A percentile compares a stretch with the other conserved stretches of the same genome.
Evolutionary conservation across 2,329 filamentous ascomycete genomes (phyloP).

Genomic region (Canariomyces notabilis): DNA sequence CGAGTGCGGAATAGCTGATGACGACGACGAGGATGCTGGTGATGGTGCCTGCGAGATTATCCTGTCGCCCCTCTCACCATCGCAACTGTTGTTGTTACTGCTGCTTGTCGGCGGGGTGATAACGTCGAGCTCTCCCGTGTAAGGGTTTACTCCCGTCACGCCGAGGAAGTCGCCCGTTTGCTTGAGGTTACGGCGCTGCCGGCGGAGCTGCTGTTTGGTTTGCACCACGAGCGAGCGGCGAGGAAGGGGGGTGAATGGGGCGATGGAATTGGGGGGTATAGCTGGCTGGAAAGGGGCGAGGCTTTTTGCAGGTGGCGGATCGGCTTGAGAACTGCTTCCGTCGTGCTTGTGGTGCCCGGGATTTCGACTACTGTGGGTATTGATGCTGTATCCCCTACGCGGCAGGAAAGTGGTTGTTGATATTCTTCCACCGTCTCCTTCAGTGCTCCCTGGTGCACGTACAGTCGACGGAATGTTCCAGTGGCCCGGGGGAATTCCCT

Average conservation of each 20-base stretch:
- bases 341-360: too few species aligned
- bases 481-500: conserved; percentile 8
- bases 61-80: background rate
- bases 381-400: too few species aligned
- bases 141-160: conserved; percentile 54
- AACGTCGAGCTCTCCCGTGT: conserved; percentile 49
- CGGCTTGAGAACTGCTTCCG: too few species aligned
- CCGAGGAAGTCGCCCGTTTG: conserved; percentile 55
- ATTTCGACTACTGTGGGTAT: too few species aligned
- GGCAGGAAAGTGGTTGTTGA: background rate
- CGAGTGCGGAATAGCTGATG: conserved; percentile 18
- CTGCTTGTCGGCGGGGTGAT: conserved; percentile 44
- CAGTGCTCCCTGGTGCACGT: conserved; percentile 7
- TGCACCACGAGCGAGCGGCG: too few species aligned
- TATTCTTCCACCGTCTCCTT: background rate
- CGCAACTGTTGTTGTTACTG: too few species aligned
- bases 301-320: too few species aligned
- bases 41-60: background rate
- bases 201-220: conserved; percentile 34
- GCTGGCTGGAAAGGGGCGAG: too few species aligned
- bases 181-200: conserved; percentile 42
- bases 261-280: background rate
- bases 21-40: too few species aligned
- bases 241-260: conserved; percentile 25
- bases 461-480: conserved; percentile 15